A percentile compares a stretch with the other conserved stretches of the same genome.
Evolutionary conservation across 2,329 filamentous ascomycete species (phyloP).

Genomic region (Periconia sp.): DNA sequence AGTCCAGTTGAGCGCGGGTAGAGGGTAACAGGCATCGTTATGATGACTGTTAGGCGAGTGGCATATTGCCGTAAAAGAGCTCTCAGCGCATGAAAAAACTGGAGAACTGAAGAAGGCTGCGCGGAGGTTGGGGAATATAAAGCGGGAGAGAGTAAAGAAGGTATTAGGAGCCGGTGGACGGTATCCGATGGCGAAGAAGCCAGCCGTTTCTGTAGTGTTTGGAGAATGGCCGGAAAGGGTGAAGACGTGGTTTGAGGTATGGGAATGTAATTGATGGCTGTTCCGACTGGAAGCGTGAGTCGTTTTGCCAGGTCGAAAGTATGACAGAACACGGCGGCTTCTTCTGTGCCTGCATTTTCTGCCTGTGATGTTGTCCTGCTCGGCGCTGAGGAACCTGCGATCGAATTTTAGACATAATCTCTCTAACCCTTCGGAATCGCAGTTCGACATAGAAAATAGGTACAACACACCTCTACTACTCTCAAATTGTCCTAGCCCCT

Average conservation of each 20-base stretch:
- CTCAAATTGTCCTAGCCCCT: slow-evolving; percentile 76
- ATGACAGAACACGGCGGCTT: slow-evolving; percentile 53
- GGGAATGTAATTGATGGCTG: slow-evolving; percentile 54
- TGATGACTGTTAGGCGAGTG: slow-evolving; percentile 70
- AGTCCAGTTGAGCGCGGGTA: slow-evolving; percentile 78
- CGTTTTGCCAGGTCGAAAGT: slow-evolving; percentile 60
- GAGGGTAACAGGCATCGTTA: slow-evolving; percentile 80
- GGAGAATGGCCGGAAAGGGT: slow-evolving; percentile 71
- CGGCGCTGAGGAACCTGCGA: slow-evolving; percentile 25
- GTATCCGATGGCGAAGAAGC: slow-evolving; percentile 56
- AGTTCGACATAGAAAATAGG: too few species aligned
- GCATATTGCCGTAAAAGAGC: slow-evolving; percentile 74
- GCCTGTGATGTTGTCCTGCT: slow-evolving; percentile 21
- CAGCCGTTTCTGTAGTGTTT: slow-evolving; percentile 63
- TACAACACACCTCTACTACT: slow-evolving; percentile 66
- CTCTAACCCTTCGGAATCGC: too few species aligned
- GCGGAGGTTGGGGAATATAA: slow-evolving; percentile 74
- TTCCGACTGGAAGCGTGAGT: slow-evolving; percentile 48
- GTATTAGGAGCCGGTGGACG: slow-evolving; percentile 84
- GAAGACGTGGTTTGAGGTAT: slow-evolving; percentile 68
- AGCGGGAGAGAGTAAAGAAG: slow-evolving; percentile 83
- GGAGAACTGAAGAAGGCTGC: slow-evolving; percentile 74
- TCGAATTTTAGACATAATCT: slow-evolving; percentile 21
- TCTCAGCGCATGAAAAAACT: slow-evolving; percentile 80
- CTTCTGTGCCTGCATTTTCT: slow-evolving; percentile 57